phyloP scores from a whole-genome alignment of 2,329 filamentous ascomycete species.

The Madurella mycetomatis region DNA sequence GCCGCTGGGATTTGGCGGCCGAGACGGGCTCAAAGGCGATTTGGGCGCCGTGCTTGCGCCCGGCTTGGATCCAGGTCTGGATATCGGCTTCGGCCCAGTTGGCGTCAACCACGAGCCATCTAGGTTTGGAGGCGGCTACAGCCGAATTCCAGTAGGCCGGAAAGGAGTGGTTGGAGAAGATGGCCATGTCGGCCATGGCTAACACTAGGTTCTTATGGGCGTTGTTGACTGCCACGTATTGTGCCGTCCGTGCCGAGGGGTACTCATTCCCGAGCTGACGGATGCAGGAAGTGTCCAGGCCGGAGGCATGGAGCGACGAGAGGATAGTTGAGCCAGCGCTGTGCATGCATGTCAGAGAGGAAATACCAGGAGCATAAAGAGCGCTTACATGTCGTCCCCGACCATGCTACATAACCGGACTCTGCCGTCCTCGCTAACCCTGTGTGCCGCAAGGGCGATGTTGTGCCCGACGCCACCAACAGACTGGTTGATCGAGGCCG shows the following conservation, averaged over 20 bases:
- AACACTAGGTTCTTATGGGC: constrained; percentile 76
- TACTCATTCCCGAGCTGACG: constrained; percentile 48
- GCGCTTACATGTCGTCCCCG: constrained; percentile 66
- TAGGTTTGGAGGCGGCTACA: constrained; percentile 54
- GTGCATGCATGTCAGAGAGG: background rate
- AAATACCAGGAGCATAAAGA: background rate
- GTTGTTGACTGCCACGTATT: constrained; percentile 90
- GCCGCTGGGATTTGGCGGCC: constrained; percentile 65
- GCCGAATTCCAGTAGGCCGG: constrained; percentile 56
- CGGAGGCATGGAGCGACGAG: constrained; percentile 57
- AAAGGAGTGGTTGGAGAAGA: constrained; percentile 59
- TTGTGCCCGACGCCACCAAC: constrained; percentile 92
- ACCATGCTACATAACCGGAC: constrained; percentile 77
- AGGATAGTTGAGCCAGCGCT: constrained; percentile 71
- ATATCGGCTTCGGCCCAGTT: constrained; percentile 74
- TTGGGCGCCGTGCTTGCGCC: constrained; percentile 49
- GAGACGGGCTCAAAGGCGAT: constrained; percentile 90
- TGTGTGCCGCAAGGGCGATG: constrained; percentile 77
- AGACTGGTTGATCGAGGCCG: constrained; percentile 72
- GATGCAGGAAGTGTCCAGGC: constrained; percentile 62
- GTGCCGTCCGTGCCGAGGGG: constrained; percentile 65
- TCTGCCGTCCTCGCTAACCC: constrained; percentile 53
- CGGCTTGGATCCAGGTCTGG: constrained; percentile 61
- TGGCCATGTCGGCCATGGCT: constrained; percentile 93
- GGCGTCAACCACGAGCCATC: constrained; percentile 78